Evolutionary conservation across 192 early-diverging fungal species (phyloP), one percentile per base, ranked within the genome.

Genomic region (Allomyces javanicus): DNA sequence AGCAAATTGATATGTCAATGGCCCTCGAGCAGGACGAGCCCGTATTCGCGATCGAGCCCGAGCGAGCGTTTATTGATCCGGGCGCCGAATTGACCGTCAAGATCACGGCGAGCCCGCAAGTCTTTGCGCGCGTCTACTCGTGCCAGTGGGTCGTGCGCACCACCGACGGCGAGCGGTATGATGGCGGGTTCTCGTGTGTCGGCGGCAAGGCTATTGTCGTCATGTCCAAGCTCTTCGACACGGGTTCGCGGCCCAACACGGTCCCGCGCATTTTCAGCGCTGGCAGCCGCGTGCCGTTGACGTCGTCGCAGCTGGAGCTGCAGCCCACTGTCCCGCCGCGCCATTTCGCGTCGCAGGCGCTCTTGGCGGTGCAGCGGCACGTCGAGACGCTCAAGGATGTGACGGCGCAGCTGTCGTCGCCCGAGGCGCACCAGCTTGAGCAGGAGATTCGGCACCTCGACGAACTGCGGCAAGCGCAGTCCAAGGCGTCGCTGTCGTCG

Each of bases 161-260:
- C 6, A 72, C 68, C 14, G 79, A 79, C 61, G 83, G 83, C 12
- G 83, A 85, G 67, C 71, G 79, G 64, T 80, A 78, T 58, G 64
- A 67, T 25, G 81, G 79, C 12, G 63, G 64, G 4, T 62, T 78
- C 9, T 66, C 62, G 9, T 77, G 75, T 3, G 77, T 73, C 10
- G 83, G 83, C 25, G 83, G 83, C 7, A 72, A 79, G 63, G 83
- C 83, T 10, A 85, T 84, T 62, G 78, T 84, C 65, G 78, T 81
- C 62, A 75, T 85, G 40, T 40, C 33, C 33, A 40, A 40, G 33
- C 45, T 62, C 19, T 67, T 63, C 19, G 10, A 25, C 25, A 23
- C 67, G 12, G 23, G 23, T 0, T n/a, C 27, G 21, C 25, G 43
- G 25, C 63, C 44, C 25, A 25, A 68, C 21, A 25, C 66, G 63